These are phyloP conservation scores for Dactylellina drechsleri DNA, from an alignment of 2,329 filamentous ascomycete species.

Conservation along the genomic window DNA sequence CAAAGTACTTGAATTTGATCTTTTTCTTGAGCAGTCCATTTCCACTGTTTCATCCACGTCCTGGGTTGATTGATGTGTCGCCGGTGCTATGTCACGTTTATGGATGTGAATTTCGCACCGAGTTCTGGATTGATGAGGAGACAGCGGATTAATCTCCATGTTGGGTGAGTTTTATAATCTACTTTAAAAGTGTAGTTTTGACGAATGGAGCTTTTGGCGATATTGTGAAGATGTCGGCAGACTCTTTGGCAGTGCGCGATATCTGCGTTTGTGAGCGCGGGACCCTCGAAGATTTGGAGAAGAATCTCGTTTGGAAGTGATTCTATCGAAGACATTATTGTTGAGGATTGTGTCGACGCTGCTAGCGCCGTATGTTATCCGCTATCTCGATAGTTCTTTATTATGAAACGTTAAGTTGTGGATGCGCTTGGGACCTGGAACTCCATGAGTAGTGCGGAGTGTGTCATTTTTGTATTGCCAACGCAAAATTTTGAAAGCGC, in stretches of 20 bases:
- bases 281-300: conserved; percentile 8
- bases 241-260: conserved; percentile 6
- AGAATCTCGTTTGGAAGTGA: conserved; percentile 32
- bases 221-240: conserved; percentile 16
- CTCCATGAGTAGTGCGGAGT: no score
- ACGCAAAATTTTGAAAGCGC: no score
- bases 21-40: conserved; percentile 19
- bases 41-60: conserved; percentile 22
- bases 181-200: conserved; percentile 21
- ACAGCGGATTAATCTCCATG: conserved; percentile 20
- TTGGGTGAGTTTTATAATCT: conserved; percentile 3
- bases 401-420: no score
- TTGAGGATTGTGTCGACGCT: not conserved
- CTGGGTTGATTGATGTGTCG: not conserved
- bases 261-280: conserved; percentile 13
- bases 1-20: conserved; percentile 9
- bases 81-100: conserved; percentile 18
- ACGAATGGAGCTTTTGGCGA: conserved; percentile 12
- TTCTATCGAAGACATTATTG: not conserved
- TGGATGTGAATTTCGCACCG: conserved; percentile 16
- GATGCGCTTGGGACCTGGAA: no score
- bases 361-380: no score
- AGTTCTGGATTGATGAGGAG: conserved; percentile 28
- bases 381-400: no score
- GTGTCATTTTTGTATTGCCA: no score